phyloP scores from a whole-genome alignment of 176 grass and related monocot genomes.

The Olyra latifolia region DNA sequence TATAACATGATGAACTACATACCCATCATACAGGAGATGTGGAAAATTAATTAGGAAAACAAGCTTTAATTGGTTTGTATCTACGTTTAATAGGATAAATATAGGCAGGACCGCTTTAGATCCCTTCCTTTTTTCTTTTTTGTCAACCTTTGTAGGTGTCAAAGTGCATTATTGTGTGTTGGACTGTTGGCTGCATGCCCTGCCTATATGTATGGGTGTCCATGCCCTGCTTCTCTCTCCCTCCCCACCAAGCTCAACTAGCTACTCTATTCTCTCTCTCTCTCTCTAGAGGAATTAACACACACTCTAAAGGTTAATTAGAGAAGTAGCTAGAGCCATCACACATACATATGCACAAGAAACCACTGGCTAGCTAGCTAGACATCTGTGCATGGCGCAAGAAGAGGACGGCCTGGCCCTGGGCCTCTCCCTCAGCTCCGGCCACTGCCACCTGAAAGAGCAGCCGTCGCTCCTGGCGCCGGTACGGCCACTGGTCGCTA shows the following conservation, averaged over 20 bases:
- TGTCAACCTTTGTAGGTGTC: constrained; percentile 48
- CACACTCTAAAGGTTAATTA: not conserved
- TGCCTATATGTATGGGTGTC: constrained; percentile 42
- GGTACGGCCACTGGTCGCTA: not conserved
- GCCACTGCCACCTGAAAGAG: not conserved
- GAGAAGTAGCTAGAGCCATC: not conserved
- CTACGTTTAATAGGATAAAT: not conserved
- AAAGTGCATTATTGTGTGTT: constrained; percentile 39
- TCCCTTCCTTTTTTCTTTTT: not conserved
- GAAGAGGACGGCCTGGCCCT: constrained; percentile 56
- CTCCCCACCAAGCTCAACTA: not conserved
- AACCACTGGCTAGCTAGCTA: not conserved
- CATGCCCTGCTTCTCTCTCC: constrained; percentile 31
- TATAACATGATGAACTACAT: no score
- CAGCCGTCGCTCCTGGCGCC: not conserved
- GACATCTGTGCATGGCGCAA: constrained; percentile 29
- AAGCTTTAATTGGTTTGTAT: no score
- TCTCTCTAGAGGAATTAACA: not conserved
- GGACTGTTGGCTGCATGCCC: not conserved
- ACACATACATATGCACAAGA: constrained; percentile 3
- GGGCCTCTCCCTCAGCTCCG: constrained; percentile 53
- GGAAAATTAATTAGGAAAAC: not conserved
- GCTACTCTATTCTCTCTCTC: constrained; percentile 24
- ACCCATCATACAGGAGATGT: no score
- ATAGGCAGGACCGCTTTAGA: not conserved